phyloP scores from a whole-genome alignment of 306 rosid genomes.

The Castanea crenata region DNA sequence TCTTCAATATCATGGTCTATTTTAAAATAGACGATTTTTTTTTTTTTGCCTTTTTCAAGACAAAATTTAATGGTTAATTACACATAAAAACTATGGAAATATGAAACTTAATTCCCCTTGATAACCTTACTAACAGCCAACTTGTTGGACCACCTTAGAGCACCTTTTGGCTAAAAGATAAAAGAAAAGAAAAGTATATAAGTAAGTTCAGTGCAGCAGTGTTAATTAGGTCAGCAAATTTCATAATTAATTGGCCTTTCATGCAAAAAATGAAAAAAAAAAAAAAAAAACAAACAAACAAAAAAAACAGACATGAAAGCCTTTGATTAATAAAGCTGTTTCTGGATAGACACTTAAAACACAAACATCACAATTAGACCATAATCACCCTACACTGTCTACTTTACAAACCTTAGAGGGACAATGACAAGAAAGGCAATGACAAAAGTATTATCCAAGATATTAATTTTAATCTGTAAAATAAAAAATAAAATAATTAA shows the following conservation, averaged over 20 bases:
- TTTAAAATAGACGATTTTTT: not conserved
- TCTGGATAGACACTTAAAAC: slow-evolving; percentile 31
- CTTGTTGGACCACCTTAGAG: not conserved
- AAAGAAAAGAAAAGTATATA: not conserved
- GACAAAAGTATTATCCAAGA: not conserved
- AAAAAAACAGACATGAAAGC: slow-evolving; percentile 29
- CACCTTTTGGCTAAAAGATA: not conserved
- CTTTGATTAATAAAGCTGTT: slow-evolving; percentile 36
- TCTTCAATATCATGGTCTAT: not conserved
- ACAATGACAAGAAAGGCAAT: slow-evolving; percentile 27
- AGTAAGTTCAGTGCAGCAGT: slow-evolving; percentile 3
- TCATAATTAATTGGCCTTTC: slow-evolving; percentile 29
- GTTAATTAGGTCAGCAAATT: slow-evolving; percentile 12
- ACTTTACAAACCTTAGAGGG: slow-evolving; percentile 10
- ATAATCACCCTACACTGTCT: slow-evolving; percentile 30
- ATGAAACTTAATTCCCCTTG: not conserved
- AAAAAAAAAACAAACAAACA: not conserved
- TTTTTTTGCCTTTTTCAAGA: not conserved
- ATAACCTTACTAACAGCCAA: not conserved
- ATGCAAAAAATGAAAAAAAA: slow-evolving; percentile 15
- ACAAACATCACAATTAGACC: slow-evolving; percentile 36
- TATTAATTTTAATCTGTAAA: not conserved
- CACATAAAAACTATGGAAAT: not conserved
- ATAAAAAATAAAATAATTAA: not conserved
- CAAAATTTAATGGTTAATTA: not conserved